phyloP scores from a whole-genome alignment of 768 basidiomycete genomes.

The Pisolithus albus region DNA sequence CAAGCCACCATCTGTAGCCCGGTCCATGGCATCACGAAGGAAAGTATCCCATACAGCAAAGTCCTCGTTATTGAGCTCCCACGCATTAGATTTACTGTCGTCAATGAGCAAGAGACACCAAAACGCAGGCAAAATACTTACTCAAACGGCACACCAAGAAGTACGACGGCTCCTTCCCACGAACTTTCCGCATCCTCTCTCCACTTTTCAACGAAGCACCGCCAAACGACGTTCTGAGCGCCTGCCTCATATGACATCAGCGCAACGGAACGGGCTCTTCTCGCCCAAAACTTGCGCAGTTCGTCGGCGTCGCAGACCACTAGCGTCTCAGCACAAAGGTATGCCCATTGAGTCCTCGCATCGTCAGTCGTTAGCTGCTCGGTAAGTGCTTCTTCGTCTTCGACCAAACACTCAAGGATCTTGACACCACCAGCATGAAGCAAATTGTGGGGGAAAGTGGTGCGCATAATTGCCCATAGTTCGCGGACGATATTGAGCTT shows the following conservation, averaged over 20 bases:
- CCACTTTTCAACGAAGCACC: constrained; percentile 52
- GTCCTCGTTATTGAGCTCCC: constrained; percentile 51
- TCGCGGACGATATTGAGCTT: constrained; percentile 52
- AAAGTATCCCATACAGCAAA: constrained; percentile 54
- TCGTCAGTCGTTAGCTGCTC: constrained; percentile 36
- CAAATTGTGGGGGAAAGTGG: constrained; percentile 34
- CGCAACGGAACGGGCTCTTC: constrained; percentile 15
- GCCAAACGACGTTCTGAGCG: constrained; percentile 51
- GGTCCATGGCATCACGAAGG: constrained; percentile 43
- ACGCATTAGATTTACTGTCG: constrained; percentile 35
- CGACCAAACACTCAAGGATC: constrained; percentile 44
- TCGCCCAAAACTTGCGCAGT: constrained; percentile 49
- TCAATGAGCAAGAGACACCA: background rate
- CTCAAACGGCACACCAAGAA: constrained; percentile 60
- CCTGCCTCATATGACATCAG: constrained; percentile 31
- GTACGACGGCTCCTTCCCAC: constrained; percentile 51
- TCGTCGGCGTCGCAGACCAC: constrained; percentile 40
- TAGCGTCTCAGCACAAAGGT: constrained; percentile 50
- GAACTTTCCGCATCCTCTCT: constrained; percentile 33
- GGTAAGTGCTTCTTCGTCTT: constrained; percentile 37
- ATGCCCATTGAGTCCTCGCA: constrained; percentile 52
- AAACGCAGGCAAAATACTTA: constrained; percentile 28
- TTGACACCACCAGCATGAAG: constrained; percentile 39
- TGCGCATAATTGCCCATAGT: constrained; percentile 49
- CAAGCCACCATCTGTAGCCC: constrained; percentile 54